Conservation (phyloP, 192 early-diverging fungal genomes). For the Gamsiella multidivaricata region DNA sequence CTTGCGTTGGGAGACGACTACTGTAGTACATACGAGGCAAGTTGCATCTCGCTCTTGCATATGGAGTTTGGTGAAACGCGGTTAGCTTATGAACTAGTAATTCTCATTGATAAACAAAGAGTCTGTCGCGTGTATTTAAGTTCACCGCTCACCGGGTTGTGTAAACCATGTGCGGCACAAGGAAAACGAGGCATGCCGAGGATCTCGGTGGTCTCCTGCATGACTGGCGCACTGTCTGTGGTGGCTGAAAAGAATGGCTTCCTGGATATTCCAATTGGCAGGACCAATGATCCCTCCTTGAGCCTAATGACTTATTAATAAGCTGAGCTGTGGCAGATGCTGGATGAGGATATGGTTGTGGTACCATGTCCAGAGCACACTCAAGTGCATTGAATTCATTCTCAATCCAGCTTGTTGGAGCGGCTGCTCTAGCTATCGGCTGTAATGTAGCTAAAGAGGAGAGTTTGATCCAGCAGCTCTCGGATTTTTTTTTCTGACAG, state of each 20-base stretch:
- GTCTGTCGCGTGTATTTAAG: no score
- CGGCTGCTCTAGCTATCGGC: conserved; percentile 10
- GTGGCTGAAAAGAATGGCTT: not conserved
- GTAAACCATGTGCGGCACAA: conserved; percentile 17
- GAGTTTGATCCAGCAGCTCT: no score
- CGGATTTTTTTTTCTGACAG: no score
- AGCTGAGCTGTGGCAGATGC: not conserved
- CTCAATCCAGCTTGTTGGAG: conserved; percentile 6
- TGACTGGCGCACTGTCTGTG: conserved; percentile 19
- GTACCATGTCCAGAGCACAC: conserved; percentile 4
- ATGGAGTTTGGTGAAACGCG: no score
- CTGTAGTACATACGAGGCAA: no score
- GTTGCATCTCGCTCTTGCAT: no score
- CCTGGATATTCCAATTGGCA: not conserved
- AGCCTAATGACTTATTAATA: not conserved
- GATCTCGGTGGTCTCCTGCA: conserved; percentile 3
- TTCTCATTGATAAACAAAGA: no score
- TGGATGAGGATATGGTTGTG: conserved; percentile 13
- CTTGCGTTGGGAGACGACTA: no score
- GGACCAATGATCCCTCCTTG: not conserved
- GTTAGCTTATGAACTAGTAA: no score
- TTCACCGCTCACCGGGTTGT: no score
- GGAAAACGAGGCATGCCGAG: not conserved
- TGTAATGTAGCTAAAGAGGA: not conserved
- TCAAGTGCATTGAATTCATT: not conserved